These are phyloP conservation scores for Lasiodiplodia hormozganensis DNA, from an alignment of 2,329 filamentous ascomycete genomes.

Conservation along the genomic window DNA sequence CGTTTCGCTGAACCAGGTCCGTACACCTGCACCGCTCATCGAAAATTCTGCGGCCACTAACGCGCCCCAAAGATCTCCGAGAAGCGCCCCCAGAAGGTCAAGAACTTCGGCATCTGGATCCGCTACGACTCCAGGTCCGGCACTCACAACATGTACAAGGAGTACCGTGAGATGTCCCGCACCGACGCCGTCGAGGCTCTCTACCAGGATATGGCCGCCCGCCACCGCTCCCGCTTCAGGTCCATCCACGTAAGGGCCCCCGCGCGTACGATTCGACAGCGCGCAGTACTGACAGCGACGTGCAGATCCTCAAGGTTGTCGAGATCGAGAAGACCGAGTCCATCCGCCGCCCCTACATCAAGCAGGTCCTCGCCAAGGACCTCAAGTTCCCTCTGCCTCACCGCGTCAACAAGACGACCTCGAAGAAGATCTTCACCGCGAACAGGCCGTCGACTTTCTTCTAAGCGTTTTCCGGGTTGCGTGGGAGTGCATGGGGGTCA, in stretches of 20 bases:
- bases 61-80: constrained; percentile 76
- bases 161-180: constrained; percentile 99
- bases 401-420: constrained; percentile 82
- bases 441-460: constrained; percentile 97
- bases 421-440: constrained; percentile 91
- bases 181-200: constrained; percentile 94
- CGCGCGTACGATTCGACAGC: neutral
- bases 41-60: constrained; percentile 16
- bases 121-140: constrained; percentile 99
- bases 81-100: constrained; percentile 99
- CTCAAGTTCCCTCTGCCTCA: constrained; percentile 99
- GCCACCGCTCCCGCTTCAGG: constrained; percentile 97
- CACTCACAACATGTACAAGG: constrained; percentile 99
- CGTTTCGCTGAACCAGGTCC: constrained; percentile 93
- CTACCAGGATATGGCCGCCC: constrained; percentile 99
- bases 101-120: constrained; percentile 99
- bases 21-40: constrained; percentile 46
- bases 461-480: constrained; percentile 65
- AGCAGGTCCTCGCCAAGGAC: constrained; percentile 93
- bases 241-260: constrained; percentile 87
- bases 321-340: constrained; percentile 91
- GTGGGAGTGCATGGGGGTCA: constrained; percentile 44
- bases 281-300: neutral
- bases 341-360: constrained; percentile 98
- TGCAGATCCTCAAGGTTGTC: constrained; percentile 94